Conservation (phyloP, 306 rosid species). For the Geum urbanum region DNA sequence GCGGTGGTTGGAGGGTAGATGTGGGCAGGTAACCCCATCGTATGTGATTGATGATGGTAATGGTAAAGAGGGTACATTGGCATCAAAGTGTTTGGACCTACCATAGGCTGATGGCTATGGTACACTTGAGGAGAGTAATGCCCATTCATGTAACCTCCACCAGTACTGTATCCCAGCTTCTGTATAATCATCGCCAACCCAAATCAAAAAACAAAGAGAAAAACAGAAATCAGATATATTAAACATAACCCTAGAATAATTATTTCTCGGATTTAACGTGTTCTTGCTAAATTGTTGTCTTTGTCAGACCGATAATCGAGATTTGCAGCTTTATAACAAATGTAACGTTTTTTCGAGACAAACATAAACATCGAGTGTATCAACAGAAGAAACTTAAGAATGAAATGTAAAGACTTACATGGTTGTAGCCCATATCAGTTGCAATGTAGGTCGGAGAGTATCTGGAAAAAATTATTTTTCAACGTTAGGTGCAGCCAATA, state of each 20-base stretch:
- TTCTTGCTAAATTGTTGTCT: not conserved
- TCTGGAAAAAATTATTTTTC: conserved; percentile 28
- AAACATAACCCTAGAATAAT: not conserved
- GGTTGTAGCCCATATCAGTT: conserved; percentile 58
- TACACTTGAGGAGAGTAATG: conserved; percentile 48
- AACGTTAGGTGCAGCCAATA: not conserved
- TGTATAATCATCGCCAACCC: conserved; percentile 26
- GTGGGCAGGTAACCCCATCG: conserved; percentile 66
- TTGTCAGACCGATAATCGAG: not conserved
- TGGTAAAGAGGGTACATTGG: conserved; percentile 68
- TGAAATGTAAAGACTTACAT: conserved; percentile 27
- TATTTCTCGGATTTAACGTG: not conserved
- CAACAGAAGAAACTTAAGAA: not conserved
- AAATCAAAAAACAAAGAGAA: conserved; percentile 1
- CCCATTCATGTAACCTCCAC: conserved; percentile 60
- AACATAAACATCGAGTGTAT: not conserved
- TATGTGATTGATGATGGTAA: conserved; percentile 53
- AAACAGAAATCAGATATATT: not conserved
- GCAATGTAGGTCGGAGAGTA: conserved; percentile 61
- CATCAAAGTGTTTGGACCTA: conserved; percentile 67
- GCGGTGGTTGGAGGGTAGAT: conserved; percentile 43
- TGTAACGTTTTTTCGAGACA: not conserved
- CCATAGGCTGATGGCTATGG: conserved; percentile 55
- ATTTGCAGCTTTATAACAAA: not conserved
- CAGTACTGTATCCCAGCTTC: conserved; percentile 46